A percentile compares a stretch with the other conserved stretches of the same genome.
Evolutionary conservation across 176 grass and related monocot genomes (phyloP).

Genomic region (Eremochloa ophiuroides): DNA sequence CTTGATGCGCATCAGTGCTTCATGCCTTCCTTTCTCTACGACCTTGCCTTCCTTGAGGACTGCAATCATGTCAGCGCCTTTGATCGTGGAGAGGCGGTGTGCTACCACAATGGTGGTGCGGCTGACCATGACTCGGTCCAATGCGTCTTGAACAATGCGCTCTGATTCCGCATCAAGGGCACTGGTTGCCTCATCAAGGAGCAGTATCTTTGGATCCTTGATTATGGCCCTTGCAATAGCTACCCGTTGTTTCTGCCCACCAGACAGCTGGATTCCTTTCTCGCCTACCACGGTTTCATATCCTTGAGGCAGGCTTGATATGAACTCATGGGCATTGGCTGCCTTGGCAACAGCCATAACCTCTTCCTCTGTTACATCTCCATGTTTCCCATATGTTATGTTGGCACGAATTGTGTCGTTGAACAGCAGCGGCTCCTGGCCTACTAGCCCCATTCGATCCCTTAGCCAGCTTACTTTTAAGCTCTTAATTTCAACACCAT

Average conservation of each 20-base stretch:
- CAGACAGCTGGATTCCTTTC: conserved; percentile 55
- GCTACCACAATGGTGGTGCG: conserved; percentile 53
- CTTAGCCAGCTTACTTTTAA: conserved; percentile 52
- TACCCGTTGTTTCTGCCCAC: conserved; percentile 59
- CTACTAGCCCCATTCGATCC: conserved; percentile 55
- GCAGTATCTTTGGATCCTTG: conserved; percentile 58
- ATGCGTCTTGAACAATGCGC: conserved; percentile 45
- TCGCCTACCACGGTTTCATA: conserved; percentile 51
- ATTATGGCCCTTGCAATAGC: conserved; percentile 64
- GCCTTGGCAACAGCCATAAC: conserved; percentile 38
- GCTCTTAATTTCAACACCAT: conserved; percentile 42
- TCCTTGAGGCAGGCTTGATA: conserved; percentile 52
- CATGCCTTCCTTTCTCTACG: conserved; percentile 52
- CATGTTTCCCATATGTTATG: conserved; percentile 45
- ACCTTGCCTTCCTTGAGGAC: conserved; percentile 56
- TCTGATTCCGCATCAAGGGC: conserved; percentile 56
- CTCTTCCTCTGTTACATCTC: conserved; percentile 50
- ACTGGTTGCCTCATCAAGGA: conserved; percentile 63
- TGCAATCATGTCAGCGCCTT: conserved; percentile 54
- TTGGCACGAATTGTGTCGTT: conserved; percentile 60
- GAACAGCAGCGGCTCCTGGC: conserved; percentile 62
- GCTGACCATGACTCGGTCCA: conserved; percentile 49
- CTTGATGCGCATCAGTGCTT: conserved; percentile 38
- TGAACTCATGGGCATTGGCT: conserved; percentile 57
- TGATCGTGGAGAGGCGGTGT: conserved; percentile 60